Evolutionary conservation across 1,284 basidiomycete species (phyloP), one percentile per base, ranked within the genome.

Genomic region (Xanthoconium separans): DNA sequence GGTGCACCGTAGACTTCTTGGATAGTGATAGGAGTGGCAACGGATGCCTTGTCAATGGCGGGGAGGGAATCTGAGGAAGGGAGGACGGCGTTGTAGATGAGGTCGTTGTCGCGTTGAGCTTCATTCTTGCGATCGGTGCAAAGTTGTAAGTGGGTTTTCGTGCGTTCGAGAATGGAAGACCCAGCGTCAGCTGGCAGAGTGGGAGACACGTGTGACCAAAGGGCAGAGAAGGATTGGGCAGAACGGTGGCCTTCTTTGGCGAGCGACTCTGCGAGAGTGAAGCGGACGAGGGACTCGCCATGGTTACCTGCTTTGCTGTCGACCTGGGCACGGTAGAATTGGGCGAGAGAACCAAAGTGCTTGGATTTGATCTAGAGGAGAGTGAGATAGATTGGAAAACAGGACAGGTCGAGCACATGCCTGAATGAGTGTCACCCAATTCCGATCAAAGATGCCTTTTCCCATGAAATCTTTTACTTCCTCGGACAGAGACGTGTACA

Each of bases 51-150:
- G 50, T 97, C 95, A 51, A 97, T 83, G 1, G 77, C 69, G 0
- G 95, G 85, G 0, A 99, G 80, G 0, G 90, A 82, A 18, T 95
- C 91, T 15, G 88, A 81, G 5, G 89, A 77, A 1, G 95, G 93
- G 0, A 95, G 75, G 52, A 96, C 83, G n/a, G 93, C 93, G 68
- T 99, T 95, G 75, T 99, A 99, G 61, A 99, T 97, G 44, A 99
- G 82, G 66, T 99, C 96, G 70, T 99, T 99, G 74, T 98, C 95
- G 54, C 89, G 85, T 53, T 85, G 81, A 0, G 91, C 91, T 53
- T 91, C 87, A 48, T 74, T 78, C 68, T 87, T 88, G 53, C 84
- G 84, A 61, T 96, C 94, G 0, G 81, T 77, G 62, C 90, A 88
- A 29, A 95, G 73, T 2, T 89, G 82, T 8, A 89, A 76, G 58